Evolutionary conservation across 768 basidiomycete species (phyloP).

Genomic region (Piloderma croceum): DNA sequence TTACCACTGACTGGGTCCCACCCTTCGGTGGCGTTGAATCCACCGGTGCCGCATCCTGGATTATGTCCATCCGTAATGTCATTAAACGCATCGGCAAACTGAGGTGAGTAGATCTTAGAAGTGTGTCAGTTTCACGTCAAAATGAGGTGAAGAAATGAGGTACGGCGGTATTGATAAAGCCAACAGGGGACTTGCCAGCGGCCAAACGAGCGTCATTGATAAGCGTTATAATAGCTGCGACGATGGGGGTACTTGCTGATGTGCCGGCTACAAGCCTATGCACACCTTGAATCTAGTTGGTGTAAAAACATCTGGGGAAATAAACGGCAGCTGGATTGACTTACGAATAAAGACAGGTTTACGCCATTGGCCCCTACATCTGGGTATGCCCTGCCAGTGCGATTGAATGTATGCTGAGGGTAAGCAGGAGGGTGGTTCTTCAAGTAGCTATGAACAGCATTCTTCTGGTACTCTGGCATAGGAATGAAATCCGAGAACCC

Average conservation of each 20-base stretch:
- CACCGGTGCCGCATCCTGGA: conserved; percentile 15
- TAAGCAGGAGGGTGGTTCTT: conserved; percentile 12
- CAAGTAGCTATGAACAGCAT: conserved; percentile 26
- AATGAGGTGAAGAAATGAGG: too few species aligned
- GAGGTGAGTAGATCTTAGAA: conserved; percentile 18
- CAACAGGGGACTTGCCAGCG: conserved; percentile 26
- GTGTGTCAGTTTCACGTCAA: too few species aligned
- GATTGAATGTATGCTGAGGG: conserved; percentile 12
- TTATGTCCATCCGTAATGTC: conserved; percentile 19
- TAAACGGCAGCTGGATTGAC: too few species aligned
- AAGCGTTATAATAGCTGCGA: conserved; percentile 30
- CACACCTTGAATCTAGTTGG: too few species aligned
- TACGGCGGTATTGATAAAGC: too few species aligned
- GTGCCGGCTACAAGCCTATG: conserved; percentile 34
- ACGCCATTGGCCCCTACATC: too few species aligned
- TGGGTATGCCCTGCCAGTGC: conserved; percentile 26
- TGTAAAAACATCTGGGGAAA: too few species aligned
- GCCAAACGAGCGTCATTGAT: conserved; percentile 35
- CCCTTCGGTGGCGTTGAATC: conserved; percentile 10
- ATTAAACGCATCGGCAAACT: conserved; percentile 15
- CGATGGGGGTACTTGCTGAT: conserved; percentile 26
- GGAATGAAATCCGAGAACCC: conserved; percentile 28
- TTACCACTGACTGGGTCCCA: conserved; percentile 17
- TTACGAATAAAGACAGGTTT: too few species aligned
- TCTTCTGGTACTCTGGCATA: conserved; percentile 21